These are phyloP conservation scores for Tilletia horrida DNA, from an alignment of 1,284 basidiomycete genomes.

Conservation along the genomic window DNA sequence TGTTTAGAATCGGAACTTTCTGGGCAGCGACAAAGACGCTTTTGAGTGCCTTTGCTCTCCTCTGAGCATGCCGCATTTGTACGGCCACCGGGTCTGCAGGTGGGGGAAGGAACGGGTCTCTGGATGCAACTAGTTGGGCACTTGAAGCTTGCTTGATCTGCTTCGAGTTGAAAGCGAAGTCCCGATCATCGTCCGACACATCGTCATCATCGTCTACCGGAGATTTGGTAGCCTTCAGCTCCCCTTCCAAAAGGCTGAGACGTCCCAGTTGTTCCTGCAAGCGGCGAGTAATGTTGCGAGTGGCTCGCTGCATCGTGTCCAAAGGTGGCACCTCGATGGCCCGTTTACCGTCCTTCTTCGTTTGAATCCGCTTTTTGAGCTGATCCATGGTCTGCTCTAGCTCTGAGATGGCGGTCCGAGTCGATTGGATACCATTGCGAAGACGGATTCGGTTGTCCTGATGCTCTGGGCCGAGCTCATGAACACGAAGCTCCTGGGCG, in stretches of 20 bases:
- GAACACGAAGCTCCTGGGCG: constrained; percentile 71
- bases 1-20: constrained; percentile 33
- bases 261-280: constrained; percentile 7
- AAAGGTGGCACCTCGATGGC: constrained; percentile 70
- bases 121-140: constrained; percentile 23
- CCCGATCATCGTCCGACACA: neutral
- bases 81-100: constrained; percentile 24
- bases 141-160: constrained; percentile 22
- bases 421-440: constrained; percentile 67
- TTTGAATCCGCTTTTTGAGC: constrained; percentile 68
- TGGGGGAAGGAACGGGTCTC: constrained; percentile 27
- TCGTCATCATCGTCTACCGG: neutral
- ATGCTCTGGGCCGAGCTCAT: constrained; percentile 82
- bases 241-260: constrained; percentile 14
- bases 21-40: constrained; percentile 30
- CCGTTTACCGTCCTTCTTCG: constrained; percentile 66
- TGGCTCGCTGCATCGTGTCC: constrained; percentile 76
- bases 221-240: constrained; percentile 10
- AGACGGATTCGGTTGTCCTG: constrained; percentile 75
- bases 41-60: constrained; percentile 27
- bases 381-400: constrained; percentile 70
- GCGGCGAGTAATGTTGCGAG: constrained; percentile 70
- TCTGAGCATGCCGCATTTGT: constrained; percentile 26
- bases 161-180: constrained; percentile 3
- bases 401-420: constrained; percentile 70